Evolutionary conservation across 371 early-diverging fungal species (phyloP), one percentile per base, ranked within the genome.

Genomic region (Paraphysoderma sedebokerense): DNA sequence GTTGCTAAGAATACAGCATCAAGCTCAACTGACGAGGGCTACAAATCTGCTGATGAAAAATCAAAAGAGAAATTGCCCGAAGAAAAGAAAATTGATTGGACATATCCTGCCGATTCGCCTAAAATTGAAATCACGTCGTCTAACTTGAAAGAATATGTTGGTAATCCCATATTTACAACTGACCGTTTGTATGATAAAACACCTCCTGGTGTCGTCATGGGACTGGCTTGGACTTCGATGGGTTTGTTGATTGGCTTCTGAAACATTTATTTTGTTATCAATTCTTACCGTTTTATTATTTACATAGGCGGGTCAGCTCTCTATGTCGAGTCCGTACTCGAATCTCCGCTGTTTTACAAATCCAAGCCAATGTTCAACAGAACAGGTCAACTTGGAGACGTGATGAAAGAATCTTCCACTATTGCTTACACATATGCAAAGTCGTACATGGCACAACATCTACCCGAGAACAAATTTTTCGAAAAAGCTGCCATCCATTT

Each of bases 341-440:
- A 92, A 39, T 76, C 81, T 0, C 67, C 76, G 20, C 60, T 79
- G 17, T 53, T 61, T 7, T 66, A 68, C n/a, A 72, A 75, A 42
- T 73, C 75, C 9, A 75, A 75, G 27, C 82, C 87, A 38, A 57
- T 65, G 24, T 72, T 86, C 33, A 54, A 56, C 38, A 76, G 71
- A 48, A 93, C 98, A 1, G 98, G 96, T 20, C 92, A 97, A 57
- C 68, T 97, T 50, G 96, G 96, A 31, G 91, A 92, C 60, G 96
- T 97, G 23, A 97, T 97, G 96, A 92, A 95, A 66, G 98, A 97
- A 61, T 85, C 85, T n/a, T 72, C 87, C 6, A 80, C 77, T 17
- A 88, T 97, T 49, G 92, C 98, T 0, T 91, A 92, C 63, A 92
- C 93, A 0, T 92, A 68, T 65, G 83, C 89, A 17, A 84, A 85